Evolutionary conservation across 495 filamentous ascomycete species (phyloP).

Genomic region (Hypoxylon lienhwacheense): DNA sequence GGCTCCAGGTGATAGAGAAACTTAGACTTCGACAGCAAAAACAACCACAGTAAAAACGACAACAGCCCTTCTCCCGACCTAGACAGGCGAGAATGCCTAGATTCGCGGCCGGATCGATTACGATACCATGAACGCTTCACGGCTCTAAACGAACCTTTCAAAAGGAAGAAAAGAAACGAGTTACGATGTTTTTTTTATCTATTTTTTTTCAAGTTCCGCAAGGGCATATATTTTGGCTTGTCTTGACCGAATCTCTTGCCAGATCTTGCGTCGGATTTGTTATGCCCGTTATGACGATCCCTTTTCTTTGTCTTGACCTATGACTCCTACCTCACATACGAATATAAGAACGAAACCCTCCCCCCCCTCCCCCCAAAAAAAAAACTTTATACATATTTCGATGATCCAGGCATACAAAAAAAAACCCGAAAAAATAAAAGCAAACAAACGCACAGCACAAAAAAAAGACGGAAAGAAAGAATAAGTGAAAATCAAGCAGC

Average conservation of each 20-base stretch:
- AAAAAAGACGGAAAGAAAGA: not conserved
- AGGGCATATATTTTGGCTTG: not conserved
- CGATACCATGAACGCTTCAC: constrained; percentile 23
- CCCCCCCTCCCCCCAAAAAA: too few relatives aligned
- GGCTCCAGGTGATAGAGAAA: constrained; percentile 46
- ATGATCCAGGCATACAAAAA: too few relatives aligned
- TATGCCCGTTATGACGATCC: too few relatives aligned
- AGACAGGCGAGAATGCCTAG: constrained; percentile 48
- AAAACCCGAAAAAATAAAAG: constrained; percentile 1
- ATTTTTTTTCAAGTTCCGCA: not conserved
- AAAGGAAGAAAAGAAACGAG: not conserved
- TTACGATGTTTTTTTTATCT: constrained; percentile 1
- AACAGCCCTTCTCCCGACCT: constrained; percentile 44
- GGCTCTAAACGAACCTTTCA: constrained; percentile 5
- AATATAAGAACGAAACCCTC: too few relatives aligned
- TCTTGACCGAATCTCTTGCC: too few relatives aligned
- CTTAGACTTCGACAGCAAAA: too few relatives aligned
- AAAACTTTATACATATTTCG: too few relatives aligned
- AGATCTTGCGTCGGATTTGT: too few relatives aligned
- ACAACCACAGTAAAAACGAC: too few relatives aligned
- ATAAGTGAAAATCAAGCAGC: not conserved
- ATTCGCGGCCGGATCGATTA: constrained; percentile 34
- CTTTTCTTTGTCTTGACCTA: too few relatives aligned
- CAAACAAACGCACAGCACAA: not conserved
- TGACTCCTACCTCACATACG: too few relatives aligned